Percentiles rank a stretch among this genome's conserved stretches.
Conservation (phyloP, 768 basidiomycete species). For the Boletus speciosus region DNA sequence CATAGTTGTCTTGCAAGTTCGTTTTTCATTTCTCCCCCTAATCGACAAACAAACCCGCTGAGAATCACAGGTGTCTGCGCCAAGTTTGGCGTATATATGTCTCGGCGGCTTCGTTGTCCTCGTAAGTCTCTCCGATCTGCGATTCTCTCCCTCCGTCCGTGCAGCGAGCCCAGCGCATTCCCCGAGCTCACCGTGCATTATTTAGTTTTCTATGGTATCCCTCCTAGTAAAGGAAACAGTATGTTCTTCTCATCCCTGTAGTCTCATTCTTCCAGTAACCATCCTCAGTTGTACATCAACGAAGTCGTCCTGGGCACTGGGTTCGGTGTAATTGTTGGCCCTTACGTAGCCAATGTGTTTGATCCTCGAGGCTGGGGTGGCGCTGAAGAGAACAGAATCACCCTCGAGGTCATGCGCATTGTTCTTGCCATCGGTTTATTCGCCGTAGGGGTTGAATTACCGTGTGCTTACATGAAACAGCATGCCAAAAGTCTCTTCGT, state of each 20-base stretch:
- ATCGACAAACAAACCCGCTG: conserved; percentile 22
- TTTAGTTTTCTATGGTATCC: conserved; percentile 80
- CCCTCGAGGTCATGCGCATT: conserved; percentile 81
- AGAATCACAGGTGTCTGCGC: conserved; percentile 44
- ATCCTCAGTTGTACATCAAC: conserved; percentile 71
- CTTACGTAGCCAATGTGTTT: conserved; percentile 66
- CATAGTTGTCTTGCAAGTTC: conserved; percentile 23
- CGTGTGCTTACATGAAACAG: conserved; percentile 74
- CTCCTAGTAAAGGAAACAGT: conserved; percentile 82
- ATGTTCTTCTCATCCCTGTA: background rate
- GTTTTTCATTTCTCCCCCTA: conserved; percentile 3
- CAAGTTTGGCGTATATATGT: conserved; percentile 58
- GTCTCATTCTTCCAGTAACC: background rate
- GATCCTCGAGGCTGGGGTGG: conserved; percentile 80
- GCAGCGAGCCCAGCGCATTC: background rate
- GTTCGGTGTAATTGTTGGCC: conserved; percentile 61
- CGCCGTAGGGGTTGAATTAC: conserved; percentile 92
- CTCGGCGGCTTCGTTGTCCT: conserved; percentile 55
- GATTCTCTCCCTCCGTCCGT: background rate
- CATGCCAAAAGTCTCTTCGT: conserved; percentile 68
- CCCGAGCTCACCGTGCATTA: background rate
- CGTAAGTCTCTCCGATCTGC: conserved; percentile 25
- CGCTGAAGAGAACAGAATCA: conserved; percentile 51
- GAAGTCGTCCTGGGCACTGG: conserved; percentile 91
- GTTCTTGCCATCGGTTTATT: conserved; percentile 92